Evolutionary conservation across 2,329 filamentous ascomycete species (phyloP).

Genomic region (Colletotrichum tofieldiae): DNA sequence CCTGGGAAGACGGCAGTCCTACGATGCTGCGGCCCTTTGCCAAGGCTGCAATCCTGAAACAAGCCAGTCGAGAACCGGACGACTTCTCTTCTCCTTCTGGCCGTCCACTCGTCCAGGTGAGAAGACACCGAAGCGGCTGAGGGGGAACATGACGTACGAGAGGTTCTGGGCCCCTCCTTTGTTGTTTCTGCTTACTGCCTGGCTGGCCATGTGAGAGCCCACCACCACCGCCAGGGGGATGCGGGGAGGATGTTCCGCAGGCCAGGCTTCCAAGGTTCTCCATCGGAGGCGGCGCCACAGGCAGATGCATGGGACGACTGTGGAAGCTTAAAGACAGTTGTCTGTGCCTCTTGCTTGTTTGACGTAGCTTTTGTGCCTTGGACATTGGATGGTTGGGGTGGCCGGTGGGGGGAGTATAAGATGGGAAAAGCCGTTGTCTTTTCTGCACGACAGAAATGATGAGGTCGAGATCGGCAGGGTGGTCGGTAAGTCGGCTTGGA

Average conservation of each 20-base stretch:
- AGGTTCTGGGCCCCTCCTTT: constrained; percentile 16
- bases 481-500: constrained; percentile 15
- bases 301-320: constrained; percentile 12
- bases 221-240: neutral
- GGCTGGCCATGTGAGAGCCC: neutral
- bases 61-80: constrained; percentile 21
- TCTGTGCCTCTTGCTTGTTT: constrained; percentile 6
- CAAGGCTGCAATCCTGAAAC: constrained; percentile 25
- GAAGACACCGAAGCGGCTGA: neutral
- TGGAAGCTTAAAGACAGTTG: constrained; percentile 14
- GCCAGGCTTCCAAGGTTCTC: constrained; percentile 12
- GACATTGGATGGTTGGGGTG: constrained; percentile 7
- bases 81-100: constrained; percentile 3
- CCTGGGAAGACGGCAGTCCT: neutral
- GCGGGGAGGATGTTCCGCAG: constrained; percentile 13
- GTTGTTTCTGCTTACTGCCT: constrained; percentile 5
- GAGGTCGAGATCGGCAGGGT: constrained; percentile 8
- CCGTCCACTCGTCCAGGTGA: neutral
- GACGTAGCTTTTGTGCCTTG: constrained; percentile 16
- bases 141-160: constrained; percentile 19
- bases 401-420: neutral
- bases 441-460: neutral
- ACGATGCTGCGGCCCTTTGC: constrained; percentile 16
- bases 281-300: constrained; percentile 2
- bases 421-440: constrained; percentile 3